Evolutionary conservation across 2,329 filamentous ascomycete genomes (phyloP), one percentile per base, ranked within the genome.

Genomic region (Penicillium sp.): DNA sequence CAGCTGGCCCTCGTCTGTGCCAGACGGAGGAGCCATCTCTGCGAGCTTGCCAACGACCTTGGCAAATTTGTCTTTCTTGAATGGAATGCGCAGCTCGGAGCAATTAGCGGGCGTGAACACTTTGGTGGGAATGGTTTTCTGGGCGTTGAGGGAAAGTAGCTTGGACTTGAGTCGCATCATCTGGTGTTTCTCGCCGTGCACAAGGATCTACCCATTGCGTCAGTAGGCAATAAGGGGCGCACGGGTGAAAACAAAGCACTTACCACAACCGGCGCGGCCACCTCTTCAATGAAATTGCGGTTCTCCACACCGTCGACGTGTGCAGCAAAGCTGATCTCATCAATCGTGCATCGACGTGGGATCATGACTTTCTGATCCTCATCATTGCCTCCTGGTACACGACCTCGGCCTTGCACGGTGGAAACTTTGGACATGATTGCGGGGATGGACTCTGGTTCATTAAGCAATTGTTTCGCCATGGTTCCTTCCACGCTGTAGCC

Each of bases 401-500:
- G 81, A 31, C 88, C 83, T 43, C 87, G 85, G 2, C 84, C 69
- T 51, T 78, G 70, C 5, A 75, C 72, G 16, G 69, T 85, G 33
- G 84, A 83, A 36, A 77, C 77, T 67, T 85, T 87, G 57, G 89
- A 92, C 88, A 96, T 98, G 69, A 98, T 90, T 0, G 94, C 94
- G 60, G 92, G 92, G 58, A 99, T 98, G 69, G 92, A 89, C 61
- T 97, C 93, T 0, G 95, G 95, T 73, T 98, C 95, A 66, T 94
- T 91, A 78, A 98, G 89, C 62, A 99, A 91, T 69, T 95, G 88
- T 76, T 96, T 94, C 3, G 92, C 95, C 94, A 99, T 98, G 0
- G 95, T 99, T 6, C 95, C 95, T 77, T 99, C 95, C 7, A 99
- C 94, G 61, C 92, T 97, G 79, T 99, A 99, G 73, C 95, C 95